phyloP scores from a whole-genome alignment of 768 basidiomycete genomes.

The Pleurotus ostreatus region DNA sequence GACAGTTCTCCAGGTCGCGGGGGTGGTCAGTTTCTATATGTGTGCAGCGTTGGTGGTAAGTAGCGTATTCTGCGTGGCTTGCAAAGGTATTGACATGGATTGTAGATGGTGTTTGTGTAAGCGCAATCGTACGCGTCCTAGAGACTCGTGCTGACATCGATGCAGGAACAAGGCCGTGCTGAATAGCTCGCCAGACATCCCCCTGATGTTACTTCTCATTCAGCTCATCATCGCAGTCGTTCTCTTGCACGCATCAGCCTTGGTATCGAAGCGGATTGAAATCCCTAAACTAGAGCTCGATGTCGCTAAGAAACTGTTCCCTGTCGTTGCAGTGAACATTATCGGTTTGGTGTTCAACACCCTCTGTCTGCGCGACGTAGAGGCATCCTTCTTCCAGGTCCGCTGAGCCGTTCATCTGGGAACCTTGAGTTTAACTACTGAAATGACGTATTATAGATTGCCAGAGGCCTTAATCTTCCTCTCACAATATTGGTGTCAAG shows the following conservation, averaged over 20 bases:
- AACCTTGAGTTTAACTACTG: too few species aligned
- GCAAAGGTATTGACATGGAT: not conserved
- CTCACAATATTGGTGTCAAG: constrained; percentile 76
- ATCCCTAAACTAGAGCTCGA: constrained; percentile 52
- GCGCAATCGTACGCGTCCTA: constrained; percentile 8
- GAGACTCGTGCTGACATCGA: not conserved
- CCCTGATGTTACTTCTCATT: constrained; percentile 61
- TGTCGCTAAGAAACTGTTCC: constrained; percentile 53
- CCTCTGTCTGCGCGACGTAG: constrained; percentile 72
- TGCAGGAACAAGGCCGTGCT: constrained; percentile 74
- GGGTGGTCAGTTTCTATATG: constrained; percentile 81
- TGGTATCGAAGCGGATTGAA: constrained; percentile 45
- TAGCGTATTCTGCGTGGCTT: constrained; percentile 12
- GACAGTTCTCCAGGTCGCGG: constrained; percentile 50
- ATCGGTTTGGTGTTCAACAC: constrained; percentile 77
- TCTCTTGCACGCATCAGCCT: constrained; percentile 52
- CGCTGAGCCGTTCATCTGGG: too few species aligned
- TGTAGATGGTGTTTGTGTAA: constrained; percentile 52
- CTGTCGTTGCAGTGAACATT: constrained; percentile 68
- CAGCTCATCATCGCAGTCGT: constrained; percentile 69
- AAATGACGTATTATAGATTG: constrained; percentile 47
- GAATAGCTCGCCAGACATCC: constrained; percentile 60
- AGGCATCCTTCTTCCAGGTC: constrained; percentile 81
- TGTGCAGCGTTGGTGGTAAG: constrained; percentile 66
- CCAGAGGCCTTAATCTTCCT: constrained; percentile 78